Base-by-base conservation (phyloP, 257 asterid genomes). In the Forsythia suspensa region DNA sequence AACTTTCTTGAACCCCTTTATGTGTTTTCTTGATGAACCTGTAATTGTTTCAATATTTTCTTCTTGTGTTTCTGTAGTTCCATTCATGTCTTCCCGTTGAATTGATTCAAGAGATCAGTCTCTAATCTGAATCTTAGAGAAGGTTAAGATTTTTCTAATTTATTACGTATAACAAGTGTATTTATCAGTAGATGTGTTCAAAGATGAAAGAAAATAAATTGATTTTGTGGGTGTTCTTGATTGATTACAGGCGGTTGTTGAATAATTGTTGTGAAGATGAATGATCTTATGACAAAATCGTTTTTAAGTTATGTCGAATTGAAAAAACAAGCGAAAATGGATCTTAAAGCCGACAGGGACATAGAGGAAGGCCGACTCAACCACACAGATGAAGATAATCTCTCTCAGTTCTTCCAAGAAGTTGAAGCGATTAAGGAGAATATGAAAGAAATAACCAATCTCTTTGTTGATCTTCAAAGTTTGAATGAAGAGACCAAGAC, bases 201-300 rank as follows among this genome's bases (percentile, higher is more conserved):
- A 10, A 65, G 21, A 15, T 67, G 37, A 21, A 51, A 73, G 34
- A n/a, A 48, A 42, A 13, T 65, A 11, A 20, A 16, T 15, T 48
- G 18, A 48, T 12, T 36, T 38, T 48, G 0, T 63, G 63, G 12
- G 9, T 57, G 9, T 78, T 74, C n/a, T 77, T 63, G 81, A 72
- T 77, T 72, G 12, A 76, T 72, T 73, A 72, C 85, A 81, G 84
- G 71, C 21, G 24, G 24, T 24, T 72, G 12, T 73, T 72, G 76
- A 44, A 9, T 44, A 67, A 65, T 36, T 71, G 74, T 29, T 0
- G 71, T 10, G 42, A 90, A 86, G 83, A 94, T 94, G 97, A 95
- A 95, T 80, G 95, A 95, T 89, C 93, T 95, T 6, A 89, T 95
- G 96, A 91, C 94, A 0, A 90, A 86, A 40, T 95, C 98, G 21